Base-by-base conservation (phyloP, 139 green algal genomes). In the Microglena sp. region DNA sequence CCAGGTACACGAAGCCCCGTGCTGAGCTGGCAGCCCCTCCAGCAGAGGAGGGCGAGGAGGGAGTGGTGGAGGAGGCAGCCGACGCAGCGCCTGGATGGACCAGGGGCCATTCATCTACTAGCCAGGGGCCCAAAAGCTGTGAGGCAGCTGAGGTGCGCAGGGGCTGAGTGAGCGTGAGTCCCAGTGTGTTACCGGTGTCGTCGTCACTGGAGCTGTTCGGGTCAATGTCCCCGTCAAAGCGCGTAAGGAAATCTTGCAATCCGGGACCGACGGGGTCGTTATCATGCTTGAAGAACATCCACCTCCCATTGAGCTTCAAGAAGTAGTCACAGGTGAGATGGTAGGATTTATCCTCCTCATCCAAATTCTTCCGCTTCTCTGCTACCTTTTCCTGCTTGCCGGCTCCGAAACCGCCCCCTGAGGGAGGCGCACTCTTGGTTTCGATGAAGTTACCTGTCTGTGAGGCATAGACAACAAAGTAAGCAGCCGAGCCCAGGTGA, bases 261-360 rank as follows among this genome's bases (percentile, higher is more conserved):
- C 45, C 45, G 44, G 18, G 3, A 7, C 53, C 15, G 0, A 32
- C 26, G 1, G 68, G 68, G 22, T 59, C 8, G 5, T 22, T 32
- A 1, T 40, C 11, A 2, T 7, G 1, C 5, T 15, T 29, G n/a
- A 58, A 33, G 55, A 36, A 75, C 62, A 62, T 54, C 69, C 69
- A 75, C 1, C 62, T 54, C 29, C 69, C 69, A 31, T n/a, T 26
- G 18, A 60, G 33, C 55, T 70, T 61, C 11, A 68, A 22, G 54
- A 67, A 75, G 2, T 31, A 24, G 32, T 75, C 69, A 22, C 18
- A 32, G 5, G 60, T 18, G 4, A 34, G 15, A 22, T 44, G 33
- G 2, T 56, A 2, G 36, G 63, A 33, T 30, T 15, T 5, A 18
- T 34, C 33, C 22, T 50, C 8, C 8, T 24, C 55, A 6, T 46